Evolutionary conservation across 2,329 filamentous ascomycete genomes (phyloP), one percentile per base, ranked within the genome.

Genomic region (Calycina marina): DNA sequence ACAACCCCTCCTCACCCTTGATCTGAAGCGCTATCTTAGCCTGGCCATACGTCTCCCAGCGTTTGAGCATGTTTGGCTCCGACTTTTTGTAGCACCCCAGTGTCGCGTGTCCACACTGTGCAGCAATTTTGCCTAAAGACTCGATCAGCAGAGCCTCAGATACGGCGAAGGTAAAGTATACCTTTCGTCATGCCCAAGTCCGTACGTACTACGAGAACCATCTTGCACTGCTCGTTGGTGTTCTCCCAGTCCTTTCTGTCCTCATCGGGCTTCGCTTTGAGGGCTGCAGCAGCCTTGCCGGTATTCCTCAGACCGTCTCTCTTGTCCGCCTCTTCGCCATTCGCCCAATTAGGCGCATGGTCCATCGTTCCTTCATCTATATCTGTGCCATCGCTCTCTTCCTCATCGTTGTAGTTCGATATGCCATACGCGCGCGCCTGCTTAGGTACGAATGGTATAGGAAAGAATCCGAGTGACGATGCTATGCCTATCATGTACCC

Each of bases 161-260:
- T n/a, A n/a, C n/a, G n/a, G n/a, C n/a, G n/a, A n/a, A n/a, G n/a
- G n/a, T n/a, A 29, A 15, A 18, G 11, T 63, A 25, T 62, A 90
- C 88, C 88, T 61, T 93, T 96, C 6, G 81, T 90, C 90, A 98
- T 98, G 48, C 88, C 88, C 48, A 98, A 58, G 60, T 98, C 90
- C 12, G 84, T 93, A 52, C 90, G 65, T 34, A 96, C 88, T 4
- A 93, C 83, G 18, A 98, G 63, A 10, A 94, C 83, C 36, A 96
- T 65, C 61, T 96, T 96, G 63, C 88, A 93, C 56, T 94, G 86
- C 57, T 94, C 86, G 14, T 61, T 65, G 30, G 56, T 61, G 13
- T 46, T 46, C 31, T 51, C 50, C 22, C 46, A 41, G 4, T 16
- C 10, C 25, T 35, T 43, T 27, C 43, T 36, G 32, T 46, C 46